These are phyloP conservation scores for Pichia sp. DNA, from an alignment of 1,139 yeast genomes.

Conservation along the genomic window DNA sequence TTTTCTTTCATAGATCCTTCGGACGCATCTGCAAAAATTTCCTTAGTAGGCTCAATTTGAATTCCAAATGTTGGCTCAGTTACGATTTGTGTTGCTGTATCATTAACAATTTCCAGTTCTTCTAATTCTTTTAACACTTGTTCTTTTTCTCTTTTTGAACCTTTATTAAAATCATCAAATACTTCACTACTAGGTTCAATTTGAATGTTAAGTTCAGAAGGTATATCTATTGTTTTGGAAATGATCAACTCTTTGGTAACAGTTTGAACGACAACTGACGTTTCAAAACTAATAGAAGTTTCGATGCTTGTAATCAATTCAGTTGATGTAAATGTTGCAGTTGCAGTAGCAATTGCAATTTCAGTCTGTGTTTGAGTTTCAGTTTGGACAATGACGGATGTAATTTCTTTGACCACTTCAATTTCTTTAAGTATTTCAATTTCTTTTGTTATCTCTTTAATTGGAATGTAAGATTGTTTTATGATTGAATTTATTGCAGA, in stretches of 20 bases:
- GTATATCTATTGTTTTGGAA: not conserved
- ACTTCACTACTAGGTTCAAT: conserved; percentile 3
- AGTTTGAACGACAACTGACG: not conserved
- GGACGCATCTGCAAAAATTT: not conserved
- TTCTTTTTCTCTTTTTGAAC: not conserved
- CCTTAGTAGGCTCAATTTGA: conserved; percentile 3
- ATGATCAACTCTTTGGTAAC: not conserved
- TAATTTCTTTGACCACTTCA: conserved; percentile 9
- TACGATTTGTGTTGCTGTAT: not conserved
- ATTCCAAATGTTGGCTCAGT: not conserved
- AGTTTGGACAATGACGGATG: conserved; percentile 1
- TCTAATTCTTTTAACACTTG: not conserved
- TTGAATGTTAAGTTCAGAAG: not conserved
- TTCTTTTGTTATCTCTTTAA: conserved; percentile 11
- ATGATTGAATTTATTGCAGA: not conserved
- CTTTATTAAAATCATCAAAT: not conserved
- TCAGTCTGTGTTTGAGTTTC: conserved; percentile 1
- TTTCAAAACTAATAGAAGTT: not conserved
- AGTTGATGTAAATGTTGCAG: conserved; percentile 1
- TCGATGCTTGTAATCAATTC: conserved; percentile 1
- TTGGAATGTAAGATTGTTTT: not conserved
- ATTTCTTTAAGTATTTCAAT: conserved; percentile 11
- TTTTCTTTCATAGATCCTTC: not conserved
- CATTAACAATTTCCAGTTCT: not conserved
- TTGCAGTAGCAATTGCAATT: conserved; percentile 1